Conservation (phyloP, 495 filamentous ascomycete genomes). For the Rostrohypoxylon terebratum region DNA sequence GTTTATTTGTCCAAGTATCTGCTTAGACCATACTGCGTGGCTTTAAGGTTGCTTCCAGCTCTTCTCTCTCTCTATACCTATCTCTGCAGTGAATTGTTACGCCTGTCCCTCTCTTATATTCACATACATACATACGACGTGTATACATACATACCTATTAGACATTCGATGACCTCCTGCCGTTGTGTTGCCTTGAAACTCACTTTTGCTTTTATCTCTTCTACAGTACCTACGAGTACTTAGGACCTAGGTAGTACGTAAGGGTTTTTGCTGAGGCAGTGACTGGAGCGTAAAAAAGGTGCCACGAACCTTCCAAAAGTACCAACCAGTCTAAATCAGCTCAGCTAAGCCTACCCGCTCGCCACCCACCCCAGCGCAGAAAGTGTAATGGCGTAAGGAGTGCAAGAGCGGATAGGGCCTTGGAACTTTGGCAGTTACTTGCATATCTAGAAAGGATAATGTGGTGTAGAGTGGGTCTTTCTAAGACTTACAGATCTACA, state of each 20-base stretch:
- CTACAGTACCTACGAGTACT: too few species aligned
- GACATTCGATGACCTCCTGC: not conserved
- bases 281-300: constrained; percentile 4
- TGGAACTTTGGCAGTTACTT: not conserved
- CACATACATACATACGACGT: too few species aligned
- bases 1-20: not conserved
- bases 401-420: not conserved
- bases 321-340: constrained; percentile 5
- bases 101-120: not conserved
- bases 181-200: not conserved
- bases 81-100: not conserved
- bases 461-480: constrained; percentile 18
- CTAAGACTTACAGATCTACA: constrained; percentile 29
- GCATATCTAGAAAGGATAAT: not conserved
- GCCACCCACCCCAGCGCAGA: not conserved
- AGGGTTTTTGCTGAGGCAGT: not conserved
- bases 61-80: not conserved
- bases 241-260: not conserved
- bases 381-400: not conserved
- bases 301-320: constrained; percentile 10
- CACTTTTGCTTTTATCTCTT: not conserved
- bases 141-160: too few species aligned
- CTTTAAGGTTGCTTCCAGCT: not conserved
- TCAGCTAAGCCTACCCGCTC: constrained; percentile 8
- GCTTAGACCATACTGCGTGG: not conserved